These are phyloP conservation scores for Pseudocercospora crystallina DNA, from an alignment of 2,329 filamentous ascomycete genomes.

Conservation along the genomic window DNA sequence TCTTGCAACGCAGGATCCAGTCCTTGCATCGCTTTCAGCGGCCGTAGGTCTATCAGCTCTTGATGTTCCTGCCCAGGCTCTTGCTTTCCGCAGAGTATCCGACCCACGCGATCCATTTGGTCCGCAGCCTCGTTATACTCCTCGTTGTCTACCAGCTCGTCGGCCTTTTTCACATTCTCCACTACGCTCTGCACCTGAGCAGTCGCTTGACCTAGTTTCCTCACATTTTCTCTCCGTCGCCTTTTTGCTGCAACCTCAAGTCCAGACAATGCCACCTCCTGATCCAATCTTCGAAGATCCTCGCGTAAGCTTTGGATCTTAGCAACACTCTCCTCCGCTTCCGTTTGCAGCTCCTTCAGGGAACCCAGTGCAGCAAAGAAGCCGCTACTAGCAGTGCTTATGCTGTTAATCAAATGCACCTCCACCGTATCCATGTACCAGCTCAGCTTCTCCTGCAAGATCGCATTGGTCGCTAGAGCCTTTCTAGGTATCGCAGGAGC, in stretches of 20 bases:
- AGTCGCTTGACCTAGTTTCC: conserved; percentile 77
- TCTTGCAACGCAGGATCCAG: conserved; percentile 74
- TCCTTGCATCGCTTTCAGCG: conserved; percentile 75
- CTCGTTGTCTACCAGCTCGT: conserved; percentile 78
- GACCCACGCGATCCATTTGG: conserved; percentile 74
- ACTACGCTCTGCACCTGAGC: conserved; percentile 79
- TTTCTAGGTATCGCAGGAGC: conserved; percentile 65
- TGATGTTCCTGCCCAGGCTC: conserved; percentile 39
- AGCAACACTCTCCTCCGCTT: conserved; percentile 86
- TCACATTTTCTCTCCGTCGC: conserved; percentile 77
- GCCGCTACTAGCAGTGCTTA: conserved; percentile 90
- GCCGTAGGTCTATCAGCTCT: conserved; percentile 66
- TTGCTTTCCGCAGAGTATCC: conserved; percentile 72
- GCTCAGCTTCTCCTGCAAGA: conserved; percentile 94
- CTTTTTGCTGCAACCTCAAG: conserved; percentile 82
- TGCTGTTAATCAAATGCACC: conserved; percentile 92
- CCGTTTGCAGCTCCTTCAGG: conserved; percentile 83
- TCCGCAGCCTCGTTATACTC: conserved; percentile 78
- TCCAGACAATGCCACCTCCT: conserved; percentile 82
- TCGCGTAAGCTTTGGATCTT: conserved; percentile 78
- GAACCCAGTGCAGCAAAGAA: conserved; percentile 95
- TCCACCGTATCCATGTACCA: conserved; percentile 99
- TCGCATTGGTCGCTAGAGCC: conserved; percentile 90
- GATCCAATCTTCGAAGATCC: conserved; percentile 77
- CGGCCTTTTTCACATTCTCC: conserved; percentile 71